Evolutionary conservation across 73 alveolate genomes (phyloP).

Genomic region (Uronychia binucleata): DNA sequence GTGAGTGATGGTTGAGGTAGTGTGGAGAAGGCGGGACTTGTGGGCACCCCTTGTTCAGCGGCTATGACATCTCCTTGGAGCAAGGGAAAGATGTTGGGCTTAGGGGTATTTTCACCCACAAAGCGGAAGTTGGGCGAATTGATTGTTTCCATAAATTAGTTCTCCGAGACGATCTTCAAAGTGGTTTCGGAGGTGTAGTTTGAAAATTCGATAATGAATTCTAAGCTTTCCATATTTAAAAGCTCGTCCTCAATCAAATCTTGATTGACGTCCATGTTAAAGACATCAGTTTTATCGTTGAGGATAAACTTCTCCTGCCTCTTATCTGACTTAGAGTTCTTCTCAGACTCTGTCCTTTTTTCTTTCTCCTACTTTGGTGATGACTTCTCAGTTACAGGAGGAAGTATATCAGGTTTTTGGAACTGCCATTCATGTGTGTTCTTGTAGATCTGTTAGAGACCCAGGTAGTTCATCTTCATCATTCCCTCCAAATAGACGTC

Average conservation of each 20-base stretch:
- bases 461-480: slow-evolving; percentile 11
- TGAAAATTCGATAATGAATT: background rate
- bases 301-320: too few relatives aligned
- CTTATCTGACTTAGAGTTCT: too few relatives aligned
- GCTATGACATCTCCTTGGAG: background rate
- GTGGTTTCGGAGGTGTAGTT: background rate
- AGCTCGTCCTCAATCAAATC: background rate
- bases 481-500: slow-evolving; percentile 24
- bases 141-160: background rate
- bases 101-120: background rate
- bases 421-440: background rate
- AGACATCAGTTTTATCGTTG: slow-evolving; percentile 25
- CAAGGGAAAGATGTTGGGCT: background rate
- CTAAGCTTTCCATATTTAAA: background rate
- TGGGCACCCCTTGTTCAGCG: too few relatives aligned
- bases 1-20: background rate
- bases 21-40: background rate
- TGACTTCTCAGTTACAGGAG: too few relatives aligned
- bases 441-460: background rate
- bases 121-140: background rate
- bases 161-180: background rate
- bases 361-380: too few relatives aligned
- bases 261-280: slow-evolving; percentile 3
- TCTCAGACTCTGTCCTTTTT: too few relatives aligned
- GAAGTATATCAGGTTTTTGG: too few relatives aligned